phyloP scores from a whole-genome alignment of 2,329 filamentous ascomycete species.

The Colletotrichum caudatum region DNA sequence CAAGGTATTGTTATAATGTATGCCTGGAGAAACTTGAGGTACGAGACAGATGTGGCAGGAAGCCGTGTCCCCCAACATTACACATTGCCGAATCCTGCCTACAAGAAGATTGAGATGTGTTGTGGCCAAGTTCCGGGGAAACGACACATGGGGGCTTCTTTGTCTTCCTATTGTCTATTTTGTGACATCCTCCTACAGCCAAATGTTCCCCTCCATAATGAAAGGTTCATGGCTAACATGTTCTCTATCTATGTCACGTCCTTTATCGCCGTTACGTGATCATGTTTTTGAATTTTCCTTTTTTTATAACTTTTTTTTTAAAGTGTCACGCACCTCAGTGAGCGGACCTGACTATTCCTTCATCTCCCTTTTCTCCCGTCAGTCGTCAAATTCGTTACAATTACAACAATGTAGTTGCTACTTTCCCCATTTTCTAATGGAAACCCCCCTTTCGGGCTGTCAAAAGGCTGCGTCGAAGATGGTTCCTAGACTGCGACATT shows the following conservation, averaged over 20 bases:
- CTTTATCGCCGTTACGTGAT: not conserved
- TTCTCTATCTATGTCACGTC: not conserved
- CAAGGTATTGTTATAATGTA: not conserved
- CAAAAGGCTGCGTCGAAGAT: not conserved
- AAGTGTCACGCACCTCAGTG: slow-evolving; percentile 8
- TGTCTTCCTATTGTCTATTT: not conserved
- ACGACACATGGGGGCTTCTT: not conserved
- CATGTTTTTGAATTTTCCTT: slow-evolving; percentile 8
- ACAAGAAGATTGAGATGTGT: not conserved
- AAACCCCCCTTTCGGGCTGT: slow-evolving; percentile 12
- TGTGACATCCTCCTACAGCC: not conserved
- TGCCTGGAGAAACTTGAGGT: too few relatives aligned
- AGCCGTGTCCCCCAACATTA: not conserved
- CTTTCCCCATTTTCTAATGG: slow-evolving; percentile 41
- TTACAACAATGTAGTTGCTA: slow-evolving; percentile 43
- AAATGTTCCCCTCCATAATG: not conserved
- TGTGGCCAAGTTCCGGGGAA: not conserved
- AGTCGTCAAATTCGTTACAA: slow-evolving; percentile 41
- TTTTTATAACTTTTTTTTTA: not conserved
- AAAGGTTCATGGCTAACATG: not conserved
- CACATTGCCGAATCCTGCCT: not conserved
- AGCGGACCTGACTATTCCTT: slow-evolving; percentile 12
- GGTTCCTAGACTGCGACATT: slow-evolving; percentile 1
- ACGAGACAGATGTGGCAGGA: not conserved
- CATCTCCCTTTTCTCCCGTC: not conserved